Percentiles rank a stretch among this genome's conserved stretches.
Conservation (phyloP, 768 basidiomycete species). For the Mycena vulgaris region DNA sequence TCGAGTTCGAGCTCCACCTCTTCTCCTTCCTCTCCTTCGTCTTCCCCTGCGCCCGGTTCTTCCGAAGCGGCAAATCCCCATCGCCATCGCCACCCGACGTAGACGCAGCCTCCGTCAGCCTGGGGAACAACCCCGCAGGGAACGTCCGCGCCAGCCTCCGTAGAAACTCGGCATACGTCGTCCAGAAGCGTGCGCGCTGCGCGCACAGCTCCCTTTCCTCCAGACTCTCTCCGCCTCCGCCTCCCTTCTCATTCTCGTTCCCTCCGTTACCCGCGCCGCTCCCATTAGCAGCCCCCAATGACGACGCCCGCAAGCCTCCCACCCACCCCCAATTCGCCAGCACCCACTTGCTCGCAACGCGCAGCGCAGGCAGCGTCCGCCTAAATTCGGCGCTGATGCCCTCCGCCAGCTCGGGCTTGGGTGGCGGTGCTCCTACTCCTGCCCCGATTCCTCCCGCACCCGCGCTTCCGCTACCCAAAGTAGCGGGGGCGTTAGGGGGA, state of each 20-base stretch:
- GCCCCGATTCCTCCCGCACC: too few species aligned
- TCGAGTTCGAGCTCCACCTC: conserved; percentile 67
- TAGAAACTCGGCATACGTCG: conserved; percentile 76
- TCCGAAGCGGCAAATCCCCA: too few species aligned
- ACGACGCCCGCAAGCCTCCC: too few species aligned
- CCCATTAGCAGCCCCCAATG: too few species aligned
- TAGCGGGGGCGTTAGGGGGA: too few species aligned
- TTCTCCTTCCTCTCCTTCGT: background rate
- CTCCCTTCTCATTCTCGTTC: conserved; percentile 40
- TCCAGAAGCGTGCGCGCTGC: conserved; percentile 76
- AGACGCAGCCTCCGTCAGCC: conserved; percentile 53
- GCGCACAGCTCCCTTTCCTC: conserved; percentile 55
- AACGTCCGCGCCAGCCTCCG: conserved; percentile 75
- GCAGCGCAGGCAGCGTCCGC: conserved; percentile 87
- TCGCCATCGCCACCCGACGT: too few species aligned
- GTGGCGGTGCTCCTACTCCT: too few species aligned
- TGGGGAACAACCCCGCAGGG: conserved; percentile 73
- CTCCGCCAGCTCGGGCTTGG: conserved; percentile 83
- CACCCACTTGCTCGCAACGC: conserved; percentile 93
- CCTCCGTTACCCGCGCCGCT: conserved; percentile 34
- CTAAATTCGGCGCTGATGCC: conserved; percentile 90
- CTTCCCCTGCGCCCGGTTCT: too few species aligned
- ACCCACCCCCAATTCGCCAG: conserved; percentile 75
- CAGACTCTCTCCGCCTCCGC: too few species aligned
- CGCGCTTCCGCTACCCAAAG: too few species aligned